Percentiles rank a stretch among this genome's conserved stretches.
Evolutionary conservation across 2,329 filamentous ascomycete genomes (phyloP).

Genomic region (Parastagonospora avenae): DNA sequence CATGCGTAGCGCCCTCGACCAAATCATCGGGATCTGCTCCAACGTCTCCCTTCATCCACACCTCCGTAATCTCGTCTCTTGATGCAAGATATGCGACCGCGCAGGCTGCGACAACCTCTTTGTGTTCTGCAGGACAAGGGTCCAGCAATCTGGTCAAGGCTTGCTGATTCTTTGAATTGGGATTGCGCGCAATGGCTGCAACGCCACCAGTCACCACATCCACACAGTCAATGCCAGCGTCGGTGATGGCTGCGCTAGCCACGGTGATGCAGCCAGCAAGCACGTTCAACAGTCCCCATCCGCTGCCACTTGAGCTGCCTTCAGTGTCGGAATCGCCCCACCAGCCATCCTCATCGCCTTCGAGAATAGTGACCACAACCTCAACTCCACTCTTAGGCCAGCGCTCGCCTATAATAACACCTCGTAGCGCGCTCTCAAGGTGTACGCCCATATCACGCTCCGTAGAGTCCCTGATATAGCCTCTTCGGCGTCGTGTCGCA

Average conservation of each 20-base stretch:
- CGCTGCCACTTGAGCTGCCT: conserved; percentile 60
- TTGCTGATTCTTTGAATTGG: conserved; percentile 24
- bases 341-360: conserved; percentile 84
- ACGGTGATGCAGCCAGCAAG: conserved; percentile 91
- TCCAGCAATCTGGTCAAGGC: conserved; percentile 70
- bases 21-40: conserved; percentile 57
- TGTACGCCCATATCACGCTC: conserved; percentile 92
- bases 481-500: conserved; percentile 78
- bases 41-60: conserved; percentile 86
- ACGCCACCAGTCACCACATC: conserved; percentile 90
- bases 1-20: conserved; percentile 67
- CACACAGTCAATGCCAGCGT: conserved; percentile 94
- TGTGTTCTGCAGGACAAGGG: conserved; percentile 80
- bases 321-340: conserved; percentile 57
- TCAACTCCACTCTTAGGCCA: conserved; percentile 99
- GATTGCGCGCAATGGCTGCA: conserved; percentile 70
- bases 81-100: conserved; percentile 87
- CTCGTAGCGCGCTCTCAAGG: conserved; percentile 86
- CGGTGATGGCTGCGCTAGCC: conserved; percentile 87
- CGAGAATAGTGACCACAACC: conserved; percentile 87
- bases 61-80: conserved; percentile 88
- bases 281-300: conserved; percentile 91
- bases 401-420: conserved; percentile 87
- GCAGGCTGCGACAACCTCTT: conserved; percentile 78
- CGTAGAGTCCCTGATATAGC: conserved; percentile 82